Conservation (phyloP, 2,329 filamentous ascomycete genomes). For the Alternaria sp. region DNA sequence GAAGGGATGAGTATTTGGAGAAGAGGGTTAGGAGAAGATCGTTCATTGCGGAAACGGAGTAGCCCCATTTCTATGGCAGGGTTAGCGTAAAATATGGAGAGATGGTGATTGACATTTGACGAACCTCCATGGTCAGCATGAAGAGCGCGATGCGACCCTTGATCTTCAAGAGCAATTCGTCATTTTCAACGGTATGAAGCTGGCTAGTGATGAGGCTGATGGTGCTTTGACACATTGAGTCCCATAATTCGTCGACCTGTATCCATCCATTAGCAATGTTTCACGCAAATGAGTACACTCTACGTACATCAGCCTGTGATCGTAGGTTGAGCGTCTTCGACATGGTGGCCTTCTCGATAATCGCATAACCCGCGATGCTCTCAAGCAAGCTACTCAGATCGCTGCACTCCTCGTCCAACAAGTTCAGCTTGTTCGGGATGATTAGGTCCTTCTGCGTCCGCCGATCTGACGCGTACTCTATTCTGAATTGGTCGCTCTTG, state of each 20-base stretch:
- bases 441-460: slow-evolving; percentile 91
- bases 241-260: slow-evolving; percentile 96
- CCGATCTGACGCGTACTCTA: slow-evolving; percentile 90
- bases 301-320: slow-evolving; percentile 76
- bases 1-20: slow-evolving; percentile 88
- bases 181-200: slow-evolving; percentile 80
- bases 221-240: slow-evolving; percentile 92
- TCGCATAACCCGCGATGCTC: slow-evolving; percentile 93
- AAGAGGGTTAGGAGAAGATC: slow-evolving; percentile 88
- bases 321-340: slow-evolving; percentile 83
- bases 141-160: slow-evolving; percentile 93
- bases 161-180: slow-evolving; percentile 90
- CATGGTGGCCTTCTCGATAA: slow-evolving; percentile 95
- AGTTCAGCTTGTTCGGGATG: slow-evolving; percentile 76
- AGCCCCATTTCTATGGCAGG: slow-evolving; percentile 77
- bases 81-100: slow-evolving; percentile 14
- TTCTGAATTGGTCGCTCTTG: slow-evolving; percentile 87
- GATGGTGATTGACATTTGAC: slow-evolving; percentile 30
- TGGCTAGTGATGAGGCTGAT: slow-evolving; percentile 83
- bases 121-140: slow-evolving; percentile 96
- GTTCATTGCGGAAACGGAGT: slow-evolving; percentile 82
- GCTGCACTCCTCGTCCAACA: slow-evolving; percentile 82
- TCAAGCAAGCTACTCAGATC: slow-evolving; percentile 91
- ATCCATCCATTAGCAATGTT: slow-evolving; percentile 9
- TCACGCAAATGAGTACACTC: not conserved